Base-by-base conservation (phyloP, 345 rosid genomes). In the Limnanthes douglasii region DNA sequence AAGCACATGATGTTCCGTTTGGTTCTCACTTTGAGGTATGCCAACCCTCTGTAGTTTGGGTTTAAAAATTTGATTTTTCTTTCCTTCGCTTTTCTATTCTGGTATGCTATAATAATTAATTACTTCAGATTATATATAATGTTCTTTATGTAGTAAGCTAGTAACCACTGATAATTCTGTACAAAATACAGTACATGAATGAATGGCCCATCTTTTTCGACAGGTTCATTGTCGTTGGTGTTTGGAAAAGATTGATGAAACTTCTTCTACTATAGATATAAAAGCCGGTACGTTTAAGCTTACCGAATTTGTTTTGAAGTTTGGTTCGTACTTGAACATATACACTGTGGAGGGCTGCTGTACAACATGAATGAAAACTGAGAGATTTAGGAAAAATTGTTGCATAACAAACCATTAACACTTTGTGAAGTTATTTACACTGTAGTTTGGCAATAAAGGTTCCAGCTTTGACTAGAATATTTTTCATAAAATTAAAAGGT, bases 1-100 rank as follows among this genome's bases (percentile, higher is more conserved):
- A 84, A 60, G 82, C 95, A 24, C 95, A 84, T 52, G 95, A 90
- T 45, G 92, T 90, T 58, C 98, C 98, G 13, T 90, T 90, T 37
- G 98, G 98, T 17, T 79, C 98, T 48, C 70, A 57, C 66, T 90
- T 90, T 57, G 98, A 90, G 81, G 97, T 79, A 50, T 11, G 24
- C 46, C 42, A 38, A 40, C 11, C n/a, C 12, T 23, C 24, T 22
- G 20, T 45, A 11, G 39, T 41, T 11, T 18, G 3, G 15, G 14
- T 31, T 45, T 3, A 1, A 32, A 7, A 6, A 18, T 26, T 12
- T 26, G n/a, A 26, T 8, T 26, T 9, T 26, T 9, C 11, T 26
- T 26, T 26, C 30, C 11, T 26, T 9, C 30, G 6, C 11, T 12
- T 26, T 12, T 8, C 2, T 26, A 28, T 10, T 31, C 34, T 45